Conservation (phyloP, 2,329 filamentous ascomycete genomes). For the Ceratocystis ficicola region DNA sequence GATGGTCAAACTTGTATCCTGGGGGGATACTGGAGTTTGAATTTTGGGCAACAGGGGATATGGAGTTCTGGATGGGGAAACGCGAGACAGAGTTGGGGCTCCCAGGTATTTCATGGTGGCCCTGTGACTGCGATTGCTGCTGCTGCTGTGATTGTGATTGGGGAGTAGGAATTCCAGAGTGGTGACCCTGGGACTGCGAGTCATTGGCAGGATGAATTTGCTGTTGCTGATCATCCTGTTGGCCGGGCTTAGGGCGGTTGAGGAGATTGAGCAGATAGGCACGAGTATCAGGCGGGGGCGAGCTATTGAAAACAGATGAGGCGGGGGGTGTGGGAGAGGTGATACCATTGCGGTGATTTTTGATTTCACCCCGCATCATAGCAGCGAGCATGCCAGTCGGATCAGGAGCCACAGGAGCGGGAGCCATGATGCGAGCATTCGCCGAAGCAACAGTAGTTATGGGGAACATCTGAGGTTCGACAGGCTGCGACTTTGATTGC, state of each 20-base stretch:
- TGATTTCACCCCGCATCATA: conserved; percentile 45
- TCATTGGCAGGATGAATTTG: conserved; percentile 31
- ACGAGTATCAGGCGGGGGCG: conserved; percentile 58
- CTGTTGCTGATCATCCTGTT: conserved; percentile 37
- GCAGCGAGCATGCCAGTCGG: conserved; percentile 47
- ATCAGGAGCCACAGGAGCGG: conserved; percentile 44
- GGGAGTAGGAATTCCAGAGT: conserved; percentile 29
- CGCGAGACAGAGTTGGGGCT: conserved; percentile 18
- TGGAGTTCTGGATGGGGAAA: conserved; percentile 23
- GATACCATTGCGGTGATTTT: conserved; percentile 28
- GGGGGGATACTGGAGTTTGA: conserved; percentile 24
- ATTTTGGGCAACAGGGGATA: conserved; percentile 19
- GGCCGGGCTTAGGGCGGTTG: conserved; percentile 60
- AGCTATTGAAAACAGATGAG: conserved; percentile 36
- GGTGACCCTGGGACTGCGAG: conserved; percentile 17
- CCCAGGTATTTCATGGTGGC: conserved; percentile 26
- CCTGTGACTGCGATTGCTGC: conserved; percentile 23
- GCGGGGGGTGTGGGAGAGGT: conserved; percentile 25
- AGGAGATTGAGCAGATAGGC: conserved; percentile 77
- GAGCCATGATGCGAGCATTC: conserved; percentile 40
- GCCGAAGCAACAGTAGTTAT: conserved; percentile 29
- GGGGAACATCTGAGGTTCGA: conserved; percentile 25
- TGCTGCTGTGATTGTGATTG: conserved; percentile 29
- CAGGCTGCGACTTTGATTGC: conserved; percentile 25
- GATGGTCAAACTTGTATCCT: conserved; percentile 25